phyloP scores from a whole-genome alignment of 768 basidiomycete species.

The Boletus sp. region DNA sequence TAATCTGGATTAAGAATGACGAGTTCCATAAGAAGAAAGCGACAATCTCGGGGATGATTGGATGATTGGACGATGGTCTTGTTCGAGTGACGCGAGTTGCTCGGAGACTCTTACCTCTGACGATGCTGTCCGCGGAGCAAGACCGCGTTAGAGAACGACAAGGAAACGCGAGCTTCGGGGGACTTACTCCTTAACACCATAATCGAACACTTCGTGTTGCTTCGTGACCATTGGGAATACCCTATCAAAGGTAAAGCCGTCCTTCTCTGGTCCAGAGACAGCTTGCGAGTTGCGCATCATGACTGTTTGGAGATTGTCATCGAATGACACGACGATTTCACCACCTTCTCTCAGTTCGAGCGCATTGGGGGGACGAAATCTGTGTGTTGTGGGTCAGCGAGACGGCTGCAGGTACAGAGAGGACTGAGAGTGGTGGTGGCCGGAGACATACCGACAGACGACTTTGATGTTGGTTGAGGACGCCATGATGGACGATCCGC shows the following conservation, averaged over 20 bases:
- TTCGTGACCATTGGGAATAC: conserved; percentile 90
- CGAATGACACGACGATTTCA: conserved; percentile 86
- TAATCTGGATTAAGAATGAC: conserved; percentile 1
- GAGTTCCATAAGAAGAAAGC: background rate
- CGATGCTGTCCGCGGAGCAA: conserved; percentile 54
- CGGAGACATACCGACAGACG: conserved; percentile 85
- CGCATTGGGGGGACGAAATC: conserved; percentile 93
- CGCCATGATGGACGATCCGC: conserved; percentile 52
- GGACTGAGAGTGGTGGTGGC: conserved; percentile 1
- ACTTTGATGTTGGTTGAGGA: conserved; percentile 93
- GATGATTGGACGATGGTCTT: background rate
- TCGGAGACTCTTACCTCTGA: conserved; percentile 62
- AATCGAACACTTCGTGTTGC: conserved; percentile 96
- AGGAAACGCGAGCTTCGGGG: background rate
- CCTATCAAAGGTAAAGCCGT: conserved; percentile 97
- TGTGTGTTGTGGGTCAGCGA: conserved; percentile 29
- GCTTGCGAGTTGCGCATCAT: conserved; percentile 68
- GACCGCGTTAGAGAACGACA: conserved; percentile 18
- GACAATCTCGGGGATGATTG: conserved; percentile 1
- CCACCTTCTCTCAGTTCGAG: conserved; percentile 86
- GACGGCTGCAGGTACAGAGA: background rate
- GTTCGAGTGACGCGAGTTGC: background rate
- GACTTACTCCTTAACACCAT: conserved; percentile 93
- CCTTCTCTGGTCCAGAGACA: conserved; percentile 84
- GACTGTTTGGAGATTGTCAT: conserved; percentile 81